These are phyloP conservation scores for Eimeria falciformis DNA, from an alignment of 169 alveolate genomes.

Conservation along the genomic window DNA sequence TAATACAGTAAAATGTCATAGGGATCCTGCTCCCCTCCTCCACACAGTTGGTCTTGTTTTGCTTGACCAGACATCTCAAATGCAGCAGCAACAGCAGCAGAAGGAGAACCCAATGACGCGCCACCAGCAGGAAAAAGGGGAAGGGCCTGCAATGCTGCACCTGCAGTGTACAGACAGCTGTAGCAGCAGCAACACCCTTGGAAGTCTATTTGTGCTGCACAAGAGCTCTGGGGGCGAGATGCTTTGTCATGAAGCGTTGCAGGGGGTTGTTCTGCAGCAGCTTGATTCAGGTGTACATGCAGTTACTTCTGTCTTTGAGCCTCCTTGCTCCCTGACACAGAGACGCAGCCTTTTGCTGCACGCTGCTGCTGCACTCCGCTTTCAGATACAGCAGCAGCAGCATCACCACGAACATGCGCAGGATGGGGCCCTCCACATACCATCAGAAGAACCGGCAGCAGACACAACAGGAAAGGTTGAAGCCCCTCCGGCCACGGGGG, in stretches of 20 bases:
- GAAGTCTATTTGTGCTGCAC: not conserved
- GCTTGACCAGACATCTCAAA: too few species aligned
- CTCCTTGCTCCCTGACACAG: not conserved
- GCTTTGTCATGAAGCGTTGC: not conserved
- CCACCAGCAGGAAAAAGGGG: not conserved
- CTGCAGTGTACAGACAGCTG: not conserved
- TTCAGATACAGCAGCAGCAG: constrained; percentile 1
- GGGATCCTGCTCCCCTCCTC: not conserved
- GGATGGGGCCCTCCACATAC: not conserved
- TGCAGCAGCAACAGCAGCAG: constrained; percentile 4
- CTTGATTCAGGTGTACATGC: constrained; percentile 5
- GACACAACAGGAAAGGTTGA: not conserved
- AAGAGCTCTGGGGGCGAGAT: not conserved
- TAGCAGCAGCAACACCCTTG: not conserved
- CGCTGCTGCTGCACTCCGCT: not conserved
- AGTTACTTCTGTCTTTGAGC: not conserved
- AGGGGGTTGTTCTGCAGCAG: constrained; percentile 11
- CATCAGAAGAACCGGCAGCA: not conserved
- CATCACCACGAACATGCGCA: not conserved
- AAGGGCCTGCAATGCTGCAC: not conserved
- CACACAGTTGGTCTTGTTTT: not conserved
- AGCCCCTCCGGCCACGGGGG: too few species aligned
- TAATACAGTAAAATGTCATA: not conserved
- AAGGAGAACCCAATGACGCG: not conserved
- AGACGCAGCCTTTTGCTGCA: not conserved